phyloP scores from a whole-genome alignment of 331 rosid genomes.

The Spiraea crenata region DNA sequence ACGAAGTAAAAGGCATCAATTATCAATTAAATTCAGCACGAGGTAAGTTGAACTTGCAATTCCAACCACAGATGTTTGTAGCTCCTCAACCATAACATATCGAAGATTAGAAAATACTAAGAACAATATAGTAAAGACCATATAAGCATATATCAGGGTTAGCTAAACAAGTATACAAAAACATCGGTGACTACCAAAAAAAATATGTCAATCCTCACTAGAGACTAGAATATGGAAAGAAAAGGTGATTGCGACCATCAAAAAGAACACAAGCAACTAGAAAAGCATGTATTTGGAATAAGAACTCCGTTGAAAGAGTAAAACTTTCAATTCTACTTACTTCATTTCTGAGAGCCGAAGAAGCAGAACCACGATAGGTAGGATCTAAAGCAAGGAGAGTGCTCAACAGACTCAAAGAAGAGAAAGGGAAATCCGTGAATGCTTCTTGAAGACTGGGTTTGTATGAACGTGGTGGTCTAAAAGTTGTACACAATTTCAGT shows the following conservation, averaged over 20 bases:
- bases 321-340: conserved; percentile 33
- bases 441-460: conserved; percentile 61
- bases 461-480: conserved; percentile 66
- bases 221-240: not conserved
- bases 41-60: not conserved
- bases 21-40: not conserved
- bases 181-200: not conserved
- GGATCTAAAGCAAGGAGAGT: conserved; percentile 83
- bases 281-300: not conserved
- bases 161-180: not conserved
- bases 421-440: conserved; percentile 60
- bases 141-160: not conserved
- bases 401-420: conserved; percentile 66
- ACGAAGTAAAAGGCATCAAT: not conserved
- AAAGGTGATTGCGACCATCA: not conserved
- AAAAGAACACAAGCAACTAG: not conserved
- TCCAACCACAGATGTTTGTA: not conserved
- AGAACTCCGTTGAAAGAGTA: not conserved
- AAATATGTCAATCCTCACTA: not conserved
- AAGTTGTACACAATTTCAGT: conserved; percentile 52
- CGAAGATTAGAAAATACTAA: not conserved
- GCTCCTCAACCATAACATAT: not conserved
- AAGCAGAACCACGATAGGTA: conserved; percentile 64
- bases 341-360: conserved; percentile 63
- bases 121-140: not conserved